Evolutionary conservation across 495 filamentous ascomycete species (phyloP), one percentile per base, ranked within the genome.

Genomic region (Letharia columbiana): DNA sequence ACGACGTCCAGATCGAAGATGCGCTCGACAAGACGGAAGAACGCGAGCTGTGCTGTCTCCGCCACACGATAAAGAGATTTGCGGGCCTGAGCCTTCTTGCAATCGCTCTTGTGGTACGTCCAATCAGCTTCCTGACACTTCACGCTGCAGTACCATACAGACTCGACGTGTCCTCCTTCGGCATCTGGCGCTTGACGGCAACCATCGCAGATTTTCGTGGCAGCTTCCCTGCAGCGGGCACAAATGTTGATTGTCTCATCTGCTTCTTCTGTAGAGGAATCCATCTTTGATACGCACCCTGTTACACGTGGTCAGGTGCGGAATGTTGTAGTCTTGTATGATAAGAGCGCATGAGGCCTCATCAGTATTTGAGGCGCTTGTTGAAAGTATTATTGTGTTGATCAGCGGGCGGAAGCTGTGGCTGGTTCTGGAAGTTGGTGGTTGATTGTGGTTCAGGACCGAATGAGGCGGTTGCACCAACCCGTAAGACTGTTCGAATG

Each of bases 11-110:
- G 23, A 28, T 60, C 58, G 35, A 66, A 66, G 18, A 41, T 35
- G 2, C 31, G 44, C 23, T 66, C 63, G 10, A 49, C 8, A 37
- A n/a, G 66, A n/a, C 58, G 15, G 13, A 61, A 41, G 23, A 66
- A 69, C n/a, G 60, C 35, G 1, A 50, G 35, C 35, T 65, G 40
- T 4, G 50, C 39, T 0, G 60, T 69, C 3, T 60, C 56, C 11
- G 44, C 67, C 2, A 42, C 67, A 0, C 63, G 59, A 41, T 69
- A 66, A 10, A 69, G 18, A 7, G 37, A 45, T 60, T 42, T 69
- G 4, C 67, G 41, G 11, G 3, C n/a, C 8, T 44, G 31, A 13
- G 49, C 45, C 6, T 59, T 64, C 33, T 42, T 63, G 20, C 59
- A 69, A 37, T 6, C 28, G 15, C 0, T 1, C 41, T 60, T 66